Evolutionary conservation across 768 basidiomycete genomes (phyloP).

Genomic region (Paxillus rubicundulus): DNA sequence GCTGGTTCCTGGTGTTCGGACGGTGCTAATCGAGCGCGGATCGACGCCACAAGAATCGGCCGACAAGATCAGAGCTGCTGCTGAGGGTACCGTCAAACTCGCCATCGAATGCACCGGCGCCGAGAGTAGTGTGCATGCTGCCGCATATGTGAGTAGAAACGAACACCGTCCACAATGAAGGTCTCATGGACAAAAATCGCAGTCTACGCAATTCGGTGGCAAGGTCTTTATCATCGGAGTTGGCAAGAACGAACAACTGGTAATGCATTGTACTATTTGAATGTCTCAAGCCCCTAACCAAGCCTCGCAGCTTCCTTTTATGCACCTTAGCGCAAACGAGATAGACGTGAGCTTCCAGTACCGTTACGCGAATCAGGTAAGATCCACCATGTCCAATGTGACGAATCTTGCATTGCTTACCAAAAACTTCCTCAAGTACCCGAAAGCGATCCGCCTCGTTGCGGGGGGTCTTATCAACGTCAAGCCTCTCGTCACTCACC

Average conservation of each 20-base stretch:
- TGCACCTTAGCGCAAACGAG: conserved; percentile 69
- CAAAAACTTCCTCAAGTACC: conserved; percentile 48
- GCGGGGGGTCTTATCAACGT: conserved; percentile 69
- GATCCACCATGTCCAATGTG: not conserved
- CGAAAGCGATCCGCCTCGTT: conserved; percentile 81
- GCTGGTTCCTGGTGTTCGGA: conserved; percentile 55
- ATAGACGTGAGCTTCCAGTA: conserved; percentile 69
- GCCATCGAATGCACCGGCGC: conserved; percentile 65
- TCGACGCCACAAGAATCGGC: conserved; percentile 49
- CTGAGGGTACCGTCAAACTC: conserved; percentile 48
- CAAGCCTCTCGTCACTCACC: conserved; percentile 78
- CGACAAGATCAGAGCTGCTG: conserved; percentile 48
- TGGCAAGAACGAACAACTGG: conserved; percentile 59
- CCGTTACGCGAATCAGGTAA: conserved; percentile 62
- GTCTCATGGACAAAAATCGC: conserved; percentile 3
- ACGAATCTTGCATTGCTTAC: not conserved
- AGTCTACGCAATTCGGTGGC: conserved; percentile 65
- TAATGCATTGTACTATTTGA: conserved; percentile 24
- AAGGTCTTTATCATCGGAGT: conserved; percentile 73
- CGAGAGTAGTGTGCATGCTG: conserved; percentile 59
- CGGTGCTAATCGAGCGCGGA: conserved; percentile 52
- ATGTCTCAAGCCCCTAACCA: not conserved
- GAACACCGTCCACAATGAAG: not conserved
- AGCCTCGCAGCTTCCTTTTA: conserved; percentile 57
- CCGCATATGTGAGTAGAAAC: conserved; percentile 45